phyloP scores from a whole-genome alignment of 257 asterid species.

The Ligustrum vulgare region DNA sequence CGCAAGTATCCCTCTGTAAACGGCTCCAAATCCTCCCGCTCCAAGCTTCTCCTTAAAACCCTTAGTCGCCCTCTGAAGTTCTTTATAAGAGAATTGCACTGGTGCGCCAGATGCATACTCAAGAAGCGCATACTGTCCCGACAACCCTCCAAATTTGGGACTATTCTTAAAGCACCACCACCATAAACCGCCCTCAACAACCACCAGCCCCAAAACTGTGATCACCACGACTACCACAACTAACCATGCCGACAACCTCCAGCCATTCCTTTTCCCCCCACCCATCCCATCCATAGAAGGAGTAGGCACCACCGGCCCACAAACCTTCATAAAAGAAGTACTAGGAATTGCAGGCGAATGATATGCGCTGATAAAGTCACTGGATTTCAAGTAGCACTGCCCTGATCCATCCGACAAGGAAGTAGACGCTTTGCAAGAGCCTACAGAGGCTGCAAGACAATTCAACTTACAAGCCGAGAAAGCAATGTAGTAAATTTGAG shows the following conservation, averaged over 20 bases:
- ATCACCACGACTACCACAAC: constrained; percentile 56
- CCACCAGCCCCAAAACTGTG: constrained; percentile 47
- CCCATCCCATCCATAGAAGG: constrained; percentile 25
- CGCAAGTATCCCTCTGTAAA: constrained; percentile 67
- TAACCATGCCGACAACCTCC: constrained; percentile 60
- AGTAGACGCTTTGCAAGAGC: constrained; percentile 61
- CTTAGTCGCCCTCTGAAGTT: constrained; percentile 69
- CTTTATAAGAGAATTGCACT: constrained; percentile 72
- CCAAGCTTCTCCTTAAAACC: constrained; percentile 88
- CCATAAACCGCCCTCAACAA: constrained; percentile 70
- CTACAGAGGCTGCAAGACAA: constrained; percentile 43
- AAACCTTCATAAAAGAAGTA: constrained; percentile 73
- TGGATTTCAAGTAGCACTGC: constrained; percentile 52
- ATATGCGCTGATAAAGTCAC: constrained; percentile 59
- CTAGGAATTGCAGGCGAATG: constrained; percentile 72
- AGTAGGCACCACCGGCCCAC: constrained; percentile 57
- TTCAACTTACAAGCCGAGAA: constrained; percentile 53
- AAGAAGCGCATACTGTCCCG: constrained; percentile 70
- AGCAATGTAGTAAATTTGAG: constrained; percentile 48
- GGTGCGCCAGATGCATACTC: constrained; percentile 95
- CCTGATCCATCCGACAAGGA: constrained; percentile 88
- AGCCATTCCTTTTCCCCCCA: constrained; percentile 30
- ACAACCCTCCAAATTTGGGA: constrained; percentile 54
- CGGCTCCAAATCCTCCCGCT: constrained; percentile 90
- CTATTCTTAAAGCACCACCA: constrained; percentile 65